These are phyloP conservation scores for Hymenoscyphus repandus DNA, from an alignment of 2,329 filamentous ascomycete genomes.

Conservation along the genomic window DNA sequence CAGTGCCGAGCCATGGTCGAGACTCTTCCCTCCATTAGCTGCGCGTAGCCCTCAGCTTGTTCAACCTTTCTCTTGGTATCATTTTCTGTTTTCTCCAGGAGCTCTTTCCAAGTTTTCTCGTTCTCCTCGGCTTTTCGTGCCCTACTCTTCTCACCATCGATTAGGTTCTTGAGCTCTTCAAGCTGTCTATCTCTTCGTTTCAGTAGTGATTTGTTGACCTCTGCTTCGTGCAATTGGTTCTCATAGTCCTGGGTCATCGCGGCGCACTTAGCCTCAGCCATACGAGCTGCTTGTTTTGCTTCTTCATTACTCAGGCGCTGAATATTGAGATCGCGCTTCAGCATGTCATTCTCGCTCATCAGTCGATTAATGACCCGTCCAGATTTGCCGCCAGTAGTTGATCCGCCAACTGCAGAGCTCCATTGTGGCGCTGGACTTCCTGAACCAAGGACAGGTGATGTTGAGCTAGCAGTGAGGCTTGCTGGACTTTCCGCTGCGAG, in stretches of 20 bases:
- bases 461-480: conserved; percentile 2
- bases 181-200: conserved; percentile 71
- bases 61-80: conserved; percentile 60
- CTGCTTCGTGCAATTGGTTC: conserved; percentile 61
- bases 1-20: conserved; percentile 62
- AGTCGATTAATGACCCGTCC: conserved; percentile 76
- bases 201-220: conserved; percentile 65
- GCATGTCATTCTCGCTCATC: conserved; percentile 72
- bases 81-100: conserved; percentile 56
- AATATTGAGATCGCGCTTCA: conserved; percentile 68
- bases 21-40: conserved; percentile 66
- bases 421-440: conserved; percentile 34
- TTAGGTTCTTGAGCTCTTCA: conserved; percentile 57
- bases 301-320: conserved; percentile 64
- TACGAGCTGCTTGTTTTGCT: conserved; percentile 60
- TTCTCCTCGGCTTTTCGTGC: conserved; percentile 53
- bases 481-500: conserved; percentile 14
- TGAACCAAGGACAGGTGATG: neutral
- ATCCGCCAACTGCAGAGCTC: conserved; percentile 63
- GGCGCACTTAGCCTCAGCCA: conserved; percentile 68
- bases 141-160: conserved; percentile 60
- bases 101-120: conserved; percentile 56
- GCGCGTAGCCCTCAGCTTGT: conserved; percentile 57
- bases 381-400: conserved; percentile 64
- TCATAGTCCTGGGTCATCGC: conserved; percentile 64